Percentiles rank a stretch among this genome's conserved stretches.
Conservation (phyloP, 495 filamentous ascomycete genomes). For the Bathelium albidoporum region DNA sequence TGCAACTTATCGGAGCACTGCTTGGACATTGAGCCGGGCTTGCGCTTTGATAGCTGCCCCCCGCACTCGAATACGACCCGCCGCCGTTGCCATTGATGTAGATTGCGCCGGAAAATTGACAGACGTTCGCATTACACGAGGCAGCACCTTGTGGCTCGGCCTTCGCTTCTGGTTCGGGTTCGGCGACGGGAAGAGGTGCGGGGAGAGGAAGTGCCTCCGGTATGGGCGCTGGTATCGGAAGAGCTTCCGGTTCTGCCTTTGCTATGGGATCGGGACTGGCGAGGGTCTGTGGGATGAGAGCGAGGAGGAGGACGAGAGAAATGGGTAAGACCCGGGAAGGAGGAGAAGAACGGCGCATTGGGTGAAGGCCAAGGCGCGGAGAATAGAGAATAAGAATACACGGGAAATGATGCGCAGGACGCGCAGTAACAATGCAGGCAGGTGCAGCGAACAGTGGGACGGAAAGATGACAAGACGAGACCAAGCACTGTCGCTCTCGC, state of each 20-base stretch:
- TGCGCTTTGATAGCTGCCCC: constrained; percentile 8
- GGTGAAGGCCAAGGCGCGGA: not conserved
- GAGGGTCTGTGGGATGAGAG: not conserved
- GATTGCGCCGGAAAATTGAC: constrained; percentile 19
- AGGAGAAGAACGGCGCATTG: not conserved
- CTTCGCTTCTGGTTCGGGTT: not conserved
- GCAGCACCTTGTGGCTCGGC: not conserved
- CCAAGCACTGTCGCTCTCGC: not conserved
- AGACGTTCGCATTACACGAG: constrained; percentile 9
- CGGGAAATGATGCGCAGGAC: not conserved
- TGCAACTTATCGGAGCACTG: constrained; percentile 25
- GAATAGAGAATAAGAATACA: not conserved
- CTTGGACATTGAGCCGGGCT: constrained; percentile 25
- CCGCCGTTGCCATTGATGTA: constrained; percentile 21
- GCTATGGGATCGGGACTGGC: not conserved
- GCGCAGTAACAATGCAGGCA: not conserved
- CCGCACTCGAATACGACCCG: not conserved
- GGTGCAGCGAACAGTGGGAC: not conserved
- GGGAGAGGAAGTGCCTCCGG: no score
- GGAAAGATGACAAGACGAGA: not conserved
- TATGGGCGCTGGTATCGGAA: no score
- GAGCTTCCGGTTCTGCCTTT: not conserved
- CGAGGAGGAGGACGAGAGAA: not conserved
- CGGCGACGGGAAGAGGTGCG: not conserved
- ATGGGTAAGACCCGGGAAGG: not conserved